Percentiles rank a stretch among this genome's conserved stretches.
Evolutionary conservation across 208 protist species (phyloP).

Genomic region (Leptomonas pyrrhocoris): DNA sequence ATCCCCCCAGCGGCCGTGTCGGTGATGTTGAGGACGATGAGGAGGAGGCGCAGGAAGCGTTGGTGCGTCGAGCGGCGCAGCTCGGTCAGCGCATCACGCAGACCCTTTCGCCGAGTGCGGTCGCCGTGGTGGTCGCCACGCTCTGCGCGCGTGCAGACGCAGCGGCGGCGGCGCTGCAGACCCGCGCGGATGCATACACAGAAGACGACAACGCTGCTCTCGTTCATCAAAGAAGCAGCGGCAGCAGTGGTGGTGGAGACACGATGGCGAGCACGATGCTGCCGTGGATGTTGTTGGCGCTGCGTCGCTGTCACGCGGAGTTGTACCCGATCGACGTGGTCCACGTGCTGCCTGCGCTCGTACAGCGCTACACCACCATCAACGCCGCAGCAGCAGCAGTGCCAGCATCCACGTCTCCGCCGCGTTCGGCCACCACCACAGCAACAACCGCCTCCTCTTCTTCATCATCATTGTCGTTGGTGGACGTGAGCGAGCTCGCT

Average conservation of each 20-base stretch:
- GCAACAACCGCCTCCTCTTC: too few relatives aligned
- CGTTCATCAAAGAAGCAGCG: too few relatives aligned
- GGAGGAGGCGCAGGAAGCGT: conserved; percentile 1
- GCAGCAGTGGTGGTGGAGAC: background rate
- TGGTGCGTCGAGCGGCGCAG: conserved; percentile 5
- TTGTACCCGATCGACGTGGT: conserved; percentile 82
- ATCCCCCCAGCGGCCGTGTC: too few relatives aligned
- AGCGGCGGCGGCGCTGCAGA: background rate
- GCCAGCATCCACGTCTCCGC: background rate
- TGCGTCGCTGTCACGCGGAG: conserved; percentile 37
- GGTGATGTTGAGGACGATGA: too few relatives aligned
- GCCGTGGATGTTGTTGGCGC: conserved; percentile 57
- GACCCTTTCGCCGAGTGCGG: conserved; percentile 60
- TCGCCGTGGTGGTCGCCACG: conserved; percentile 48
- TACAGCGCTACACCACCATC: conserved; percentile 31
- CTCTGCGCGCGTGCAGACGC: conserved; percentile 30
- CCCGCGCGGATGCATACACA: too few relatives aligned
- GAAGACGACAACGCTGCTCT: background rate
- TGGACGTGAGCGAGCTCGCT: conserved; percentile 8
- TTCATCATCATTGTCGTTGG: too few relatives aligned
- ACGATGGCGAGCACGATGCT: conserved; percentile 37
- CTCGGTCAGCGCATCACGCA: conserved; percentile 37
- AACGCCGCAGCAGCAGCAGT: background rate
- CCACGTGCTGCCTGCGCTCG: conserved; percentile 52
- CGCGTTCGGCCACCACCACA: background rate